A percentile compares a stretch with the other conserved stretches of the same genome.
phyloP scores from a whole-genome alignment of 2,329 filamentous ascomycete genomes.

The Fusarium pseudocircinatum region DNA sequence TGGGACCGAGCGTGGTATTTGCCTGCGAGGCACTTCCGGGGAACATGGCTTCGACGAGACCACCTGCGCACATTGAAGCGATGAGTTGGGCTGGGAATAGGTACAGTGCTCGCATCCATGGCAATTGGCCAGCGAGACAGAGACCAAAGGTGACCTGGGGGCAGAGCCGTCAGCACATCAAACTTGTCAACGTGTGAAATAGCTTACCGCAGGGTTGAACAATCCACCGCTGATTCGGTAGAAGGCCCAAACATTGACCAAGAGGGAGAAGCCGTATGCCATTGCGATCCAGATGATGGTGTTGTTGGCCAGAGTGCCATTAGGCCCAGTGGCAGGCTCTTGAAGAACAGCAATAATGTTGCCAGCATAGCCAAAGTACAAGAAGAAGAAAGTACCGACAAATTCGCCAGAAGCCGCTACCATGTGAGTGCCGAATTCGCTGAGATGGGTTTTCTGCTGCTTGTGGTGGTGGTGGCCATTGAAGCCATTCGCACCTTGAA shows the following conservation, averaged over 20 bases:
- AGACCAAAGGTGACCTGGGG: conserved; percentile 34
- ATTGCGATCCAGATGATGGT: conserved; percentile 33
- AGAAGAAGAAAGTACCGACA: conserved; percentile 36
- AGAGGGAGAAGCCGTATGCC: conserved; percentile 48
- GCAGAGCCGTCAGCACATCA: not conserved
- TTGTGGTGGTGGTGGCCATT: not conserved
- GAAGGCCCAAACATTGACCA: conserved; percentile 64
- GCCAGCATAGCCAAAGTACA: conserved; percentile 40
- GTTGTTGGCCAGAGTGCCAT: conserved; percentile 18
- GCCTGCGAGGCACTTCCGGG: conserved; percentile 61
- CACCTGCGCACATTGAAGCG: conserved; percentile 64
- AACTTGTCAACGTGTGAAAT: fast-evolving
- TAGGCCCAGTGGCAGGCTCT: conserved; percentile 9
- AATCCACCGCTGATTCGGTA: conserved; percentile 60
- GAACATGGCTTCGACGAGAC: conserved; percentile 63
- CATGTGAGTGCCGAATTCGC: conserved; percentile 25
- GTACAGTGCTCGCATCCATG: conserved; percentile 42
- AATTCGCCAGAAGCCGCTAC: conserved; percentile 37
- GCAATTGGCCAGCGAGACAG: conserved; percentile 29
- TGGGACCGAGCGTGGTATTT: conserved; percentile 59
- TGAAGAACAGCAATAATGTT: conserved; percentile 33
- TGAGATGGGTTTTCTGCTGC: conserved; percentile 18
- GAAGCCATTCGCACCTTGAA: not conserved
- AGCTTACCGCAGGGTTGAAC: conserved; percentile 50
- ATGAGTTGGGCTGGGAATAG: conserved; percentile 65